Evolutionary conservation across 2,329 filamentous ascomycete genomes (phyloP).

Genomic region (Nothopassalora personata): DNA sequence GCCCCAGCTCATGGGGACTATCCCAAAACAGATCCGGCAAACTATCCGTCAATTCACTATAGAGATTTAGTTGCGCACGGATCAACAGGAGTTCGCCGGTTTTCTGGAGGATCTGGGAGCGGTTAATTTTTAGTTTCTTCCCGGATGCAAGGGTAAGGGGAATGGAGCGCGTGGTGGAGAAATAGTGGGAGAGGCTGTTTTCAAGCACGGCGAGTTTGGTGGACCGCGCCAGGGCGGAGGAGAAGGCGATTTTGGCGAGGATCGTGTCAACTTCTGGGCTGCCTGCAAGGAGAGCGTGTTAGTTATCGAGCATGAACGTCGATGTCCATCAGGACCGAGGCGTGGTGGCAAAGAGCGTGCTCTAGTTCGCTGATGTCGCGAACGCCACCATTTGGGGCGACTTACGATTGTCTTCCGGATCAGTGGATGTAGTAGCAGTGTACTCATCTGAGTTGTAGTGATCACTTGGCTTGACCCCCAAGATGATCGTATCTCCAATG

Average conservation of each 20-base stretch:
- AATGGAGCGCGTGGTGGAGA: slow-evolving; percentile 78
- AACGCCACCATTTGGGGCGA: background rate
- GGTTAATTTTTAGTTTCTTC: slow-evolving; percentile 57
- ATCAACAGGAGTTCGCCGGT: slow-evolving; percentile 87
- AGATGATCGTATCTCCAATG: slow-evolving; percentile 78
- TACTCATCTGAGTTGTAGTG: background rate
- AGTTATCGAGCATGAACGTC: too few species aligned
- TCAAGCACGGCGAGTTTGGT: slow-evolving; percentile 94
- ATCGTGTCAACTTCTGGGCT: slow-evolving; percentile 52
- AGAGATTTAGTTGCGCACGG: slow-evolving; percentile 89
- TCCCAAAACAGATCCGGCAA: slow-evolving; percentile 98
- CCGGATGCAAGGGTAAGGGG: slow-evolving; percentile 70
- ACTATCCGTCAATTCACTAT: slow-evolving; percentile 92
- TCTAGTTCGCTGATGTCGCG: background rate
- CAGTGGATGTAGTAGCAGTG: too few species aligned
- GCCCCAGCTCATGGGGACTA: slow-evolving; percentile 74
- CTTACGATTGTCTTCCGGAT: too few species aligned
- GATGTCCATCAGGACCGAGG: too few species aligned
- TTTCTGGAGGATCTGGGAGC: slow-evolving; percentile 81
- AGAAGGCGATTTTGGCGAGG: slow-evolving; percentile 92
- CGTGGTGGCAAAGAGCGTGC: too few species aligned
- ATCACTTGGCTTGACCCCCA: slow-evolving; percentile 63
- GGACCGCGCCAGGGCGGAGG: slow-evolving; percentile 82
- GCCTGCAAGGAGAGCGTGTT: background rate
- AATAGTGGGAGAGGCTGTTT: slow-evolving; percentile 73